Evolutionary conservation across 2,329 filamentous ascomycete species (phyloP).

Genomic region (Trichoderma koningii): DNA sequence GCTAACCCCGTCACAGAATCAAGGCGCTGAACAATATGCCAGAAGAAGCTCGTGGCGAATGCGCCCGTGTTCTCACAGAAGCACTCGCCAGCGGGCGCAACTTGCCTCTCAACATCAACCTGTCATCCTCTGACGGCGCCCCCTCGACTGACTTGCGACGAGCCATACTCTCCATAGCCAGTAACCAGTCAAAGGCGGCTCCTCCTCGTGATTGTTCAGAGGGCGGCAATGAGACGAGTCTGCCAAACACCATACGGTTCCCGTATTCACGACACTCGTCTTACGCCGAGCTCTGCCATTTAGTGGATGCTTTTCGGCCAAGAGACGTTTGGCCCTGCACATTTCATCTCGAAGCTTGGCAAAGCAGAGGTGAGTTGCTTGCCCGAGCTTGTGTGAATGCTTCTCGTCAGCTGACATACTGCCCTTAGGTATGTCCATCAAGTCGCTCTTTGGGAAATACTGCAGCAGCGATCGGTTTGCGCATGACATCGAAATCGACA

Average conservation of each 20-base stretch:
- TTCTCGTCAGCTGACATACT: background rate
- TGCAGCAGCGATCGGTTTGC: slow-evolving; percentile 64
- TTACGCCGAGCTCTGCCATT: slow-evolving; percentile 72
- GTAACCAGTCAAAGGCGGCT: background rate
- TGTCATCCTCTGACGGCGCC: slow-evolving; percentile 29
- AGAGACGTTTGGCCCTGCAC: slow-evolving; percentile 84
- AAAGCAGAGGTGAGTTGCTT: slow-evolving; percentile 45
- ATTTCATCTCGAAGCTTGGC: slow-evolving; percentile 65
- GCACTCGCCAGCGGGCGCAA: slow-evolving; percentile 33
- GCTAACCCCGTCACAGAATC: slow-evolving; percentile 29
- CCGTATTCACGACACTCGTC: slow-evolving; percentile 91
- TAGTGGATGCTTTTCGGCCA: slow-evolving; percentile 69
- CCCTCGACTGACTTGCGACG: slow-evolving; percentile 25
- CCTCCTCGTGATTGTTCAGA: background rate
- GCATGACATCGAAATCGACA: slow-evolving; percentile 65
- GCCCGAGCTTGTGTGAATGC: background rate
- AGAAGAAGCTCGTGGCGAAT: slow-evolving; percentile 6
- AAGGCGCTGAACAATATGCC: slow-evolving; percentile 26
- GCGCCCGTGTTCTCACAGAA: slow-evolving; percentile 27
- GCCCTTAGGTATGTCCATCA: slow-evolving; percentile 58
- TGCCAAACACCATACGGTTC: slow-evolving; percentile 59
- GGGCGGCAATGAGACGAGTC: background rate
- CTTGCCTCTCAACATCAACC: slow-evolving; percentile 34
- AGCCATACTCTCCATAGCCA: slow-evolving; percentile 3
- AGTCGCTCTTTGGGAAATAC: slow-evolving; percentile 68